Conservation (phyloP, 257 asterid species). For the Plantago major region DNA sequence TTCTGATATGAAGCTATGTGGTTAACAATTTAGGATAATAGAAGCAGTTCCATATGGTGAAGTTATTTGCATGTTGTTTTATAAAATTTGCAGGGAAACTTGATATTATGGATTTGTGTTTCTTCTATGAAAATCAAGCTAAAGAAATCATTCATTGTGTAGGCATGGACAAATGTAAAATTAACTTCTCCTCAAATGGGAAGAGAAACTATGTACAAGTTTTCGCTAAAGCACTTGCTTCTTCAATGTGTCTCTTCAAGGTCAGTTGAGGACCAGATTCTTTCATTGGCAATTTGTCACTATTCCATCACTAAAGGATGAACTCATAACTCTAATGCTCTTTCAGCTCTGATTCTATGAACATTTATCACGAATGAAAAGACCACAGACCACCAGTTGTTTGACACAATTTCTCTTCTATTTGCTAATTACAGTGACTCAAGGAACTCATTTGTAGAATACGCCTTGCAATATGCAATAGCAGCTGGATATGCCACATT, state of each 20-base stretch:
- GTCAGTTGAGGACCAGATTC: conserved; percentile 26
- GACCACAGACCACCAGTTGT: background rate
- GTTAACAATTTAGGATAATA: too few relatives aligned
- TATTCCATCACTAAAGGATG: background rate
- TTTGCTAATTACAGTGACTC: conserved; percentile 59
- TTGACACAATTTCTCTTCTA: conserved; percentile 6
- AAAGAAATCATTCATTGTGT: conserved; percentile 12
- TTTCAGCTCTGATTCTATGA: too few relatives aligned
- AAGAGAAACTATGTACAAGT: conserved; percentile 76
- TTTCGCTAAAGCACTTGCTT: conserved; percentile 58
- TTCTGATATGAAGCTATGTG: background rate
- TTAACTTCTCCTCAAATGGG: conserved; percentile 95
- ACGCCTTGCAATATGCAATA: conserved; percentile 75
- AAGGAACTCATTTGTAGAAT: conserved; percentile 87
- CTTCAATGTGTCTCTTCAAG: conserved; percentile 62
- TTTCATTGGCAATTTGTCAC: background rate
- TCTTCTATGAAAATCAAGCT: background rate
- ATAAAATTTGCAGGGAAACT: background rate
- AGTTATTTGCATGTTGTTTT: too few relatives aligned
- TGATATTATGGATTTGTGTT: conserved; percentile 4
- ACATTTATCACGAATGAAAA: too few relatives aligned
- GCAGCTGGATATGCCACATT: conserved; percentile 76
- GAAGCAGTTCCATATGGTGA: too few relatives aligned
- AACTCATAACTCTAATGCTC: conserved; percentile 4
- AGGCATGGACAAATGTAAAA: conserved; percentile 89